A percentile compares a stretch with the other conserved stretches of the same genome.
These are phyloP conservation scores for Tieghemiomyces parasiticus DNA, from an alignment of 192 early-diverging fungal genomes.

Conservation along the genomic window DNA sequence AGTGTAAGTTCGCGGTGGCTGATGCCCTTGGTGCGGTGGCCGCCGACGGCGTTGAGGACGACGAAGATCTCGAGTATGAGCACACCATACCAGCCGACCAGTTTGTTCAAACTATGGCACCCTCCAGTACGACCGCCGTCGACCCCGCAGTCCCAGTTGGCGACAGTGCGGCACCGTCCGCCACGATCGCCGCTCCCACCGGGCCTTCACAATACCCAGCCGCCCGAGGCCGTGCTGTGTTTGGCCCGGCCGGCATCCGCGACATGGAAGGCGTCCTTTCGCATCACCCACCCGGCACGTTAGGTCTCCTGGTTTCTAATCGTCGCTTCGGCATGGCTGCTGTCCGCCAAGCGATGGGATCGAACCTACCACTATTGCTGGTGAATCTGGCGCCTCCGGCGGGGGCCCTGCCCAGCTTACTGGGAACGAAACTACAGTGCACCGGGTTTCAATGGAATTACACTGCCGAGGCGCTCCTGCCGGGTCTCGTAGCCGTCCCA, in stretches of 20 bases:
- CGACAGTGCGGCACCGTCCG: too few species aligned
- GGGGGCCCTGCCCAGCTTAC: neutral
- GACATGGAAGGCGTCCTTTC: slow-evolving; percentile 4
- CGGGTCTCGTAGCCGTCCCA: slow-evolving; percentile 4
- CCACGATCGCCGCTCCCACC: too few species aligned
- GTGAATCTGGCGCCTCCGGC: neutral
- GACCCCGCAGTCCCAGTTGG: too few species aligned
- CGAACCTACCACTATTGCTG: neutral
- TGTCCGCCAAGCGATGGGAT: slow-evolving; percentile 2
- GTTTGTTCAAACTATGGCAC: too few species aligned
- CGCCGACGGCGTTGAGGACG: too few species aligned
- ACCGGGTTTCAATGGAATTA: slow-evolving; percentile 4
- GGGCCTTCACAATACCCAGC: too few species aligned
- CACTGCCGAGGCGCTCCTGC: neutral
- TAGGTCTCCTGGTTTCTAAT: slow-evolving; percentile 2
- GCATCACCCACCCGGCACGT: neutral
- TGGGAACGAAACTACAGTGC: neutral
- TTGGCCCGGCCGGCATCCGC: neutral
- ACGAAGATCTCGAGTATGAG: too few species aligned
- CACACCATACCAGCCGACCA: too few species aligned
- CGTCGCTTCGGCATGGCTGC: neutral
- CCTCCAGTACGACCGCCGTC: too few species aligned
- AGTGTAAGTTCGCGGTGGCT: slow-evolving; percentile 1
- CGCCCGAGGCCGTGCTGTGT: too few species aligned
- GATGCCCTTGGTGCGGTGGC: too few species aligned